A percentile compares a stretch with the other conserved stretches of the same genome.
Conservation (phyloP, 2,329 filamentous ascomycete species). For the Aspergillus sp. region DNA sequence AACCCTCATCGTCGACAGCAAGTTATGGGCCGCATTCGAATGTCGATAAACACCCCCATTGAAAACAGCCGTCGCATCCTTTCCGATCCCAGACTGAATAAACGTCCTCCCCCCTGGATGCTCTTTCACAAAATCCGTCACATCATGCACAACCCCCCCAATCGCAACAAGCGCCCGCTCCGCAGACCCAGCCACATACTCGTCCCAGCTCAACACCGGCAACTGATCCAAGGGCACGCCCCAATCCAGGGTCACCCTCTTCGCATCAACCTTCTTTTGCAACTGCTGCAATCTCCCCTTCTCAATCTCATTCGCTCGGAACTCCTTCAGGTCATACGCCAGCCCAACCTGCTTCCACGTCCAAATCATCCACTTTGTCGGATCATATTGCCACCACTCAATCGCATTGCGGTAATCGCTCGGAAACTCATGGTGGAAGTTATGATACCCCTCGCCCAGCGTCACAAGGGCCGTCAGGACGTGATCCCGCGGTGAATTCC, state of each 20-base stretch:
- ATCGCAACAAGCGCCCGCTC: conserved; percentile 6
- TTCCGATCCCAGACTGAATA: conserved; percentile 6
- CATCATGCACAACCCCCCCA: conserved; percentile 16
- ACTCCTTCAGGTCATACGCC: conserved; percentile 14
- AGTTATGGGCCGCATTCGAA: conserved; percentile 71
- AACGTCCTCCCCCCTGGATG: conserved; percentile 14
- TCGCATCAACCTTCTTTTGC: conserved; percentile 11
- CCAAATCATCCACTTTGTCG: conserved; percentile 19
- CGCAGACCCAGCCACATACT: neutral
- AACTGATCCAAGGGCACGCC: conserved; percentile 6
- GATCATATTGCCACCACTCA: conserved; percentile 19
- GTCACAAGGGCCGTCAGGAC: conserved; percentile 13
- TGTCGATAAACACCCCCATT: conserved; percentile 19
- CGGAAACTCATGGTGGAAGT: conserved; percentile 21
- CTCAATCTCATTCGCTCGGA: conserved; percentile 15
- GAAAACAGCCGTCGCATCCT: conserved; percentile 17
- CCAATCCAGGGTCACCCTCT: conserved; percentile 9
- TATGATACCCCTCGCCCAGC: conserved; percentile 19
- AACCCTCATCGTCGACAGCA: conserved; percentile 83
- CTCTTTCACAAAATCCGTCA: conserved; percentile 11
- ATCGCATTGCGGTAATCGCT: conserved; percentile 18
- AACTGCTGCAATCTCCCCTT: conserved; percentile 17
- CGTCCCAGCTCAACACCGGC: conserved; percentile 15
- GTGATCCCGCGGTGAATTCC: conserved; percentile 16
- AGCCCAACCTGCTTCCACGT: conserved; percentile 14